These are phyloP conservation scores for Tetraselmis chui DNA, from an alignment of 139 green algal genomes.

Conservation along the genomic window DNA sequence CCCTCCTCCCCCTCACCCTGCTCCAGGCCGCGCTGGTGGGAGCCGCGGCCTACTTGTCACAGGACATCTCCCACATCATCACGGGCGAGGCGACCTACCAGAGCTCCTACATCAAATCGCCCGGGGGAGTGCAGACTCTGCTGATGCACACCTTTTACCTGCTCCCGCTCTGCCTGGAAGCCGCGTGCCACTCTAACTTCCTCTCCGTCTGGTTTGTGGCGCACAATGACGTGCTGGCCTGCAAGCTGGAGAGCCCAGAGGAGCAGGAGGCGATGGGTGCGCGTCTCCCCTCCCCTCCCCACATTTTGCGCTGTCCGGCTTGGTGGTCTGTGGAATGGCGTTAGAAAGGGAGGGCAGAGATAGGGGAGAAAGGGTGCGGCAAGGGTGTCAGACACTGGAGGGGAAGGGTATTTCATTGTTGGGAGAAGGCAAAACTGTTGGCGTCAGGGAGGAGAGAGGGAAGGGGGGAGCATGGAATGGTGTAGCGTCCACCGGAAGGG, in stretches of 20 bases:
- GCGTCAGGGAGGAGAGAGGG: too few relatives aligned
- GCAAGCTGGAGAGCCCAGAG: slow-evolving; percentile 9
- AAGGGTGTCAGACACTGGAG: too few relatives aligned
- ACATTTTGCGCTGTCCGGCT: too few relatives aligned
- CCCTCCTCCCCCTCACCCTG: neutral
- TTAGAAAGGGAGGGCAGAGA: too few relatives aligned
- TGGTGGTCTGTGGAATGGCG: too few relatives aligned
- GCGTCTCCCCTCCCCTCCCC: too few relatives aligned
- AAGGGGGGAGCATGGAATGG: too few relatives aligned
- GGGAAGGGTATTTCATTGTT: too few relatives aligned
- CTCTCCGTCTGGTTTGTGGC: slow-evolving; percentile 18
- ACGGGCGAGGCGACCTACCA: slow-evolving; percentile 25
- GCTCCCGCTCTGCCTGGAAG: slow-evolving; percentile 8
- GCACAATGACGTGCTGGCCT: slow-evolving; percentile 18
- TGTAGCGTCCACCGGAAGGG: too few relatives aligned
- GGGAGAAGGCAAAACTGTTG: too few relatives aligned
- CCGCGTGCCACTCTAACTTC: neutral
- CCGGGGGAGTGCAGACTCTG: neutral
- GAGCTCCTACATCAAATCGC: slow-evolving; percentile 11
- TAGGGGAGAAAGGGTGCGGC: too few relatives aligned
- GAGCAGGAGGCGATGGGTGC: slow-evolving; percentile 5
- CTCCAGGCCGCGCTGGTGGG: neutral
- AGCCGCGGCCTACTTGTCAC: slow-evolving; percentile 7
- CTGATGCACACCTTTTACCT: slow-evolving; percentile 19
- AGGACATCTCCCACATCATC: slow-evolving; percentile 19